A percentile compares a stretch with the other conserved stretches of the same genome.
These are phyloP conservation scores for Aspergillus sparsus DNA, from an alignment of 495 filamentous ascomycete species.

Conservation along the genomic window DNA sequence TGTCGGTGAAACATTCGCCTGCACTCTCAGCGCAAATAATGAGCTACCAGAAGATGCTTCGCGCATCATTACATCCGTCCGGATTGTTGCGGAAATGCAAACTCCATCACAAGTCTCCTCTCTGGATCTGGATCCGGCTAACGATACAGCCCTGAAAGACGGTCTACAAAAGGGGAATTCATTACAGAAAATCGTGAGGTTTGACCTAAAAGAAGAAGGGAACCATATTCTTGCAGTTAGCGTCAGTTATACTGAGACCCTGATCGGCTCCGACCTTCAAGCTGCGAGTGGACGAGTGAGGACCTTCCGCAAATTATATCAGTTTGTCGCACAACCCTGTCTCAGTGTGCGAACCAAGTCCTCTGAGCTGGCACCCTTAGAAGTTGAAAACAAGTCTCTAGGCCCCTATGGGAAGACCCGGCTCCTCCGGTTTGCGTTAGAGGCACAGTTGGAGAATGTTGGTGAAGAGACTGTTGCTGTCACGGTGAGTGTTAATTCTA, in stretches of 20 bases:
- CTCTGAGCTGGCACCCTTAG: slow-evolving; percentile 54
- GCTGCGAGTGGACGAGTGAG: slow-evolving; percentile 69
- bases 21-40: slow-evolving; percentile 92
- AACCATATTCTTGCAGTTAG: slow-evolving; percentile 93
- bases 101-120: slow-evolving; percentile 67
- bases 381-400: slow-evolving; percentile 46
- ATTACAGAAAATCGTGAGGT: slow-evolving; percentile 78
- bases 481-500: slow-evolving; percentile 32
- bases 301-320: slow-evolving; percentile 94
- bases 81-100: slow-evolving; percentile 91
- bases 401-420: slow-evolving; percentile 49
- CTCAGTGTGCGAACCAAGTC: slow-evolving; percentile 89
- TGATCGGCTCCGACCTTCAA: slow-evolving; percentile 53
- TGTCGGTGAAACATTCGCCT: slow-evolving; percentile 92
- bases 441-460: slow-evolving; percentile 94
- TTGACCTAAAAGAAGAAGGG: slow-evolving; percentile 91
- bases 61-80: slow-evolving; percentile 68
- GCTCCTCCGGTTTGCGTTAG: slow-evolving; percentile 62
- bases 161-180: slow-evolving; percentile 67
- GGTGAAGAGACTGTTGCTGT: slow-evolving; percentile 54
- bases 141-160: slow-evolving; percentile 36
- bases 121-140: slow-evolving; percentile 54
- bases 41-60: slow-evolving; percentile 56
- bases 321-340: slow-evolving; percentile 88
- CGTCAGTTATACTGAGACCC: slow-evolving; percentile 78